Conservation (phyloP, 371 early-diverging fungal genomes). For the Mucor sp. region DNA sequence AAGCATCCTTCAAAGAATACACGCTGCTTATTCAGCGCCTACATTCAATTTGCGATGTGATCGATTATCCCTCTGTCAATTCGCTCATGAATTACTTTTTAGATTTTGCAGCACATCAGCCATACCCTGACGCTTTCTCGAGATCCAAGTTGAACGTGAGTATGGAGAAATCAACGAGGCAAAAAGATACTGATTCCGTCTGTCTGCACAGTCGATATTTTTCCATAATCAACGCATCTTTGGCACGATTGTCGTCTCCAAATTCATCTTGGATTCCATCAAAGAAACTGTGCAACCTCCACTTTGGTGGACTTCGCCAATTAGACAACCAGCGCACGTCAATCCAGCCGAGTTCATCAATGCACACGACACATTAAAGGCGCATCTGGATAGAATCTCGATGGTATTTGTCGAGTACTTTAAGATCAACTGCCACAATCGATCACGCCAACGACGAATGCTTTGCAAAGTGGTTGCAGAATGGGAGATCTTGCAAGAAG, state of each 20-base stretch:
- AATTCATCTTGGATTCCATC: constrained; percentile 30
- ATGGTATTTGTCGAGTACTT: constrained; percentile 59
- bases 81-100: constrained; percentile 37
- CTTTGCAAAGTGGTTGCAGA: constrained; percentile 59
- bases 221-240: constrained; percentile 39
- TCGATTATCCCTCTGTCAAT: constrained; percentile 36
- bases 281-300: constrained; percentile 36
- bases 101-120: constrained; percentile 44
- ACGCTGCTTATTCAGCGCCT: constrained; percentile 23
- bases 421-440: constrained; percentile 71
- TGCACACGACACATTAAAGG: constrained; percentile 22
- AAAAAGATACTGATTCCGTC: not conserved
- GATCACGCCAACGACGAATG: constrained; percentile 68
- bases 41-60: constrained; percentile 32
- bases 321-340: constrained; percentile 5
- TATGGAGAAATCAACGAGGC: not conserved
- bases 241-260: constrained; percentile 27
- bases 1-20: constrained; percentile 35
- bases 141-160: constrained; percentile 54
- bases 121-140: constrained; percentile 59
- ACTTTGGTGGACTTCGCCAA: constrained; percentile 28
- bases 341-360: constrained; percentile 15
- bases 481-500: constrained; percentile 73
- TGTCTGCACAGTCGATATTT: constrained; percentile 18
- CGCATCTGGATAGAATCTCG: constrained; percentile 39